Conservation (phyloP, 352 stramenopile species). For the Phytophthora sojae region DNA sequence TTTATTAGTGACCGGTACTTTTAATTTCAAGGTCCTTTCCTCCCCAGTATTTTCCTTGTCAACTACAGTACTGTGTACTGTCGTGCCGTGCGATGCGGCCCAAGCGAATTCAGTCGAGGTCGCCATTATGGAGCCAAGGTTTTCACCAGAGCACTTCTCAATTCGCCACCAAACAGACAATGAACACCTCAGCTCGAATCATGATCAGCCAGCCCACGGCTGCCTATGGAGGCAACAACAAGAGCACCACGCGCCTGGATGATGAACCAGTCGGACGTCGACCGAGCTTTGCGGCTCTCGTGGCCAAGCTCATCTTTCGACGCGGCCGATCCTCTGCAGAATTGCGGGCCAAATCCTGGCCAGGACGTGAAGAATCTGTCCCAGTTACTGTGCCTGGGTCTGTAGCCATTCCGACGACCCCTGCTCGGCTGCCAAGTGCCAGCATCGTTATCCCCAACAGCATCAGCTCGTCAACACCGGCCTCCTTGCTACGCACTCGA, state of each 20-base stretch:
- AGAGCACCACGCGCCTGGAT: not conserved
- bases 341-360: conserved; percentile 26
- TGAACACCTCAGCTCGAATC: not conserved
- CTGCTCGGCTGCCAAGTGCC: conserved; percentile 11
- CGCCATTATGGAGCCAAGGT: no score
- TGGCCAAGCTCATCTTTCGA: conserved; percentile 27
- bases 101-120: not conserved
- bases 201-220: no score
- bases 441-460: conserved; percentile 17
- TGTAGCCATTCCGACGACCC: not conserved
- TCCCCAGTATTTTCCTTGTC: not conserved
- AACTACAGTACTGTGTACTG: no score
- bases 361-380: conserved; percentile 8
- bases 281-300: conserved; percentile 16
- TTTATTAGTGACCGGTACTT: not conserved
- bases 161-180: not conserved
- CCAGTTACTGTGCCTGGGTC: not conserved
- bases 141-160: not conserved
- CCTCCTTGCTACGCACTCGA: not conserved
- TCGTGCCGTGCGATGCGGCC: conserved; percentile 3
- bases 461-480: not conserved
- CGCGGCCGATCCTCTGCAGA: not conserved
- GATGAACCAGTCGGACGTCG: not conserved
- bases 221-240: not conserved
- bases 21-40: not conserved